A percentile compares a stretch with the other conserved stretches of the same genome.
phyloP scores from a whole-genome alignment of 805 yeast species.

The Starmerella apicola region DNA sequence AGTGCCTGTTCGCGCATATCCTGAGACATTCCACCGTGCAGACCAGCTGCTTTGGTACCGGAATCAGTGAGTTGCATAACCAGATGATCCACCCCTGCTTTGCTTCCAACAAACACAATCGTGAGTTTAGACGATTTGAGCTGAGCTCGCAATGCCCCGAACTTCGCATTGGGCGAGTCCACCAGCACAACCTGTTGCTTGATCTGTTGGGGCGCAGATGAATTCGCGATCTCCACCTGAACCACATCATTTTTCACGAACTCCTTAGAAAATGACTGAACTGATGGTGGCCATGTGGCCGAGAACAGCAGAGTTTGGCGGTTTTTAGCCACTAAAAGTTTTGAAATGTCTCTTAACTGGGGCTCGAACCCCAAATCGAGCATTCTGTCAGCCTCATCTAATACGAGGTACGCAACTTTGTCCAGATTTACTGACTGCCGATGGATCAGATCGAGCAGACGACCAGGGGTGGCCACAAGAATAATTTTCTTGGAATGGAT shows the following conservation, averaged over 20 bases:
- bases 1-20: constrained; percentile 74
- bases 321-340: constrained; percentile 36
- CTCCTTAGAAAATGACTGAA: constrained; percentile 52
- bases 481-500: constrained; percentile 26
- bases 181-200: constrained; percentile 53
- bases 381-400: constrained; percentile 99
- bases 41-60: constrained; percentile 42
- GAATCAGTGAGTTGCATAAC: constrained; percentile 37
- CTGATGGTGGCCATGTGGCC: constrained; percentile 75
- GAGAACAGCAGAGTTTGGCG: constrained; percentile 81
- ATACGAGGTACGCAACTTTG: constrained; percentile 53
- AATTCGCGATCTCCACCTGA: constrained; percentile 31
- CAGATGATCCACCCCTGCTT: constrained; percentile 57
- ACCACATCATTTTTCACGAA: constrained; percentile 57
- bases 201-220: constrained; percentile 27
- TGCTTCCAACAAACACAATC: constrained; percentile 72
- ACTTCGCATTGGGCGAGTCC: constrained; percentile 11
- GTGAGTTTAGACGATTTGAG: constrained; percentile 24
- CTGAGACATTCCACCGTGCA: constrained; percentile 84
- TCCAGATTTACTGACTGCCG: constrained; percentile 47
- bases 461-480: constrained; percentile 95
- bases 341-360: constrained; percentile 52
- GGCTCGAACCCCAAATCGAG: constrained; percentile 97
- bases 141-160: constrained; percentile 31
- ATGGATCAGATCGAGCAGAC: constrained; percentile 70